Conservation (phyloP, 2,329 filamentous ascomycete species). For the Karstenula rhodostoma region DNA sequence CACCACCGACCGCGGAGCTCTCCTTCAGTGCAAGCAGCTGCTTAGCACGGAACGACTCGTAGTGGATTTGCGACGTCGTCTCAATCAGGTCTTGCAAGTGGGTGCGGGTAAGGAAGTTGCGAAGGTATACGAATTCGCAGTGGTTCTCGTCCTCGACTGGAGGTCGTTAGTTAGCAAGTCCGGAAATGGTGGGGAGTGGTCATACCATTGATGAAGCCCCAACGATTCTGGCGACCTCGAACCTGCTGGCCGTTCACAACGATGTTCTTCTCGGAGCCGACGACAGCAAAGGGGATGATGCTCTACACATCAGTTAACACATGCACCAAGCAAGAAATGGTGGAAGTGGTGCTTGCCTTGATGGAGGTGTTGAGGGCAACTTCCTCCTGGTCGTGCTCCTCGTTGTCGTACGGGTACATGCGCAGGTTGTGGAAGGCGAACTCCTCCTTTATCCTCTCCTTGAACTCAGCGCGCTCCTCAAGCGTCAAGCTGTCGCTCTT, state of each 20-base stretch:
- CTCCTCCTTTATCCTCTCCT: constrained; percentile 98
- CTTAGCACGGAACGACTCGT: constrained; percentile 99
- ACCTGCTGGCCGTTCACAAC: constrained; percentile 98
- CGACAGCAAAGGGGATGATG: constrained; percentile 95
- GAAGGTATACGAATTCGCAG: constrained; percentile 98
- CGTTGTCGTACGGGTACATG: constrained; percentile 99
- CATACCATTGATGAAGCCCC: constrained; percentile 89
- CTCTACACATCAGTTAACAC: constrained; percentile 64
- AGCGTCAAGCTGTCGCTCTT: constrained; percentile 96
- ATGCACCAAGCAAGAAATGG: neutral
- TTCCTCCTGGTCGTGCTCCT: constrained; percentile 98
- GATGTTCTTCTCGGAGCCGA: constrained; percentile 97
- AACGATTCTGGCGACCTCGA: constrained; percentile 96
- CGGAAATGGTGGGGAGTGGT: neutral
- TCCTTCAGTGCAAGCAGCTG: constrained; percentile 98
- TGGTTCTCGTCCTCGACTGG: constrained; percentile 95
- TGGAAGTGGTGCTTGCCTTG: constrained; percentile 70
- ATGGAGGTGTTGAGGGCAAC: constrained; percentile 92
- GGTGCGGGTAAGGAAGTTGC: constrained; percentile 97
- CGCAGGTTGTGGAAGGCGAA: constrained; percentile 99
- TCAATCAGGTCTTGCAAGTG: constrained; percentile 99
- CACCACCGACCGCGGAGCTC: constrained; percentile 84
- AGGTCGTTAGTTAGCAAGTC: constrained; percentile 32
- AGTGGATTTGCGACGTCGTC: constrained; percentile 99
- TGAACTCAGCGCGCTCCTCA: constrained; percentile 95